Conservation (phyloP, 495 filamentous ascomycete genomes). For the Oleoguttula mirabilis region DNA sequence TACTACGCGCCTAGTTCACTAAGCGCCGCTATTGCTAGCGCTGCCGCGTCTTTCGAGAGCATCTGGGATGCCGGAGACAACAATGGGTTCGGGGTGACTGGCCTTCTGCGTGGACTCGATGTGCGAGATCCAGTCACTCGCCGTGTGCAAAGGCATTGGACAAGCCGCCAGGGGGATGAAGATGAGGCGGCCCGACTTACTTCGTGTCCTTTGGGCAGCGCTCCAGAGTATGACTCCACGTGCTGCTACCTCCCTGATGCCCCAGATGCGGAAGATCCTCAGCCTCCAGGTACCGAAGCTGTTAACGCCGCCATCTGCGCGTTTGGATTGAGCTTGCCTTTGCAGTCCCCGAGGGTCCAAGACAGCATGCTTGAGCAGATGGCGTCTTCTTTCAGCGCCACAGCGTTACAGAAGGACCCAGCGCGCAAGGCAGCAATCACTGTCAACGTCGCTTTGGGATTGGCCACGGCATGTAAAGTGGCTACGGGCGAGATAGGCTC, state of each 20-base stretch:
- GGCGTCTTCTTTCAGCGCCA: conserved; percentile 68
- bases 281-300: conserved; percentile 83
- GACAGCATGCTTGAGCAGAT: conserved; percentile 93
- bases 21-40: conserved; percentile 82
- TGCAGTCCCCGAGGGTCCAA: conserved; percentile 81
- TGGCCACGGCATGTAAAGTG: conserved; percentile 71
- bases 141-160: conserved; percentile 44
- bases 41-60: conserved; percentile 79
- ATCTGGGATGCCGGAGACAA: conserved; percentile 95
- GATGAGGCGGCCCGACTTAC: conserved; percentile 53
- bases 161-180: conserved; percentile 51
- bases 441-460: conserved; percentile 75
- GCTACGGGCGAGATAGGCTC: conserved; percentile 66
- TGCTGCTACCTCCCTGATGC: conserved; percentile 52
- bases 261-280: conserved; percentile 39
- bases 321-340: conserved; percentile 78
- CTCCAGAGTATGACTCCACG: conserved; percentile 82
- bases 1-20: conserved; percentile 71
- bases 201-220: conserved; percentile 64
- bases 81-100: conserved; percentile 82
- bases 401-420: conserved; percentile 68
- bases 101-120: conserved; percentile 67
- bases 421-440: conserved; percentile 80
- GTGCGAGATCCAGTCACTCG: conserved; percentile 33
- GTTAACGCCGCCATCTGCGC: conserved; percentile 86